These are phyloP conservation scores for Henningerozyma blattae DNA, from an alignment of 805 yeast genomes.

Conservation along the genomic window DNA sequence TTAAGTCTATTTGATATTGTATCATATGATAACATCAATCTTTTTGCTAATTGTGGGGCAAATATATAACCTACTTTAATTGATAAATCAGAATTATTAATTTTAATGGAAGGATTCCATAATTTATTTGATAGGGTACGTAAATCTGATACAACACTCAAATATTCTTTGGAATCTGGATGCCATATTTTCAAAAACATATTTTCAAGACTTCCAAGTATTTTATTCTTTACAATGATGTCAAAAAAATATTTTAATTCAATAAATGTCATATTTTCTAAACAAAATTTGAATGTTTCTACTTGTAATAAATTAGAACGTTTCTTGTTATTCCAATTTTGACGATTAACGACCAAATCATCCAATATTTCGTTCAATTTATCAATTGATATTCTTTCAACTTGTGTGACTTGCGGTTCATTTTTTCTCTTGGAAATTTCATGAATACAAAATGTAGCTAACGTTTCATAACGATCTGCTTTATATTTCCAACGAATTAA, in stretches of 20 bases:
- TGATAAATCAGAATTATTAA: constrained; percentile 29
- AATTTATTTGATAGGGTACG: constrained; percentile 48
- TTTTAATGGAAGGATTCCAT: constrained; percentile 34
- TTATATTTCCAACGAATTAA: constrained; percentile 36
- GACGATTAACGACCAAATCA: constrained; percentile 25
- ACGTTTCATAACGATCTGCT: constrained; percentile 33
- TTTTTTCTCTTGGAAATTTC: constrained; percentile 35
- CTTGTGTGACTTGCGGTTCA: constrained; percentile 28
- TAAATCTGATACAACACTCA: constrained; percentile 53
- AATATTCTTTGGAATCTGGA: constrained; percentile 60
- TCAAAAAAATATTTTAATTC: constrained; percentile 63
- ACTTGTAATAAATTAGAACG: constrained; percentile 13
- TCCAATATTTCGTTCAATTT: constrained; percentile 39
- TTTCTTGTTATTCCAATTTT: constrained; percentile 8
- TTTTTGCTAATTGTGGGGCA: constrained; percentile 64
- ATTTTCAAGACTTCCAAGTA: constrained; percentile 52
- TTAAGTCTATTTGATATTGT: constrained; percentile 36
- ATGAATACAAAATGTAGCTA: constrained; percentile 37
- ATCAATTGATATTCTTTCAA: constrained; percentile 28
- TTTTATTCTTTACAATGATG: constrained; percentile 46
- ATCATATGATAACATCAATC: constrained; percentile 37
- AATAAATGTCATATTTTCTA: constrained; percentile 40
- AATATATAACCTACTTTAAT: constrained; percentile 34
- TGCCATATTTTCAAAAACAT: constrained; percentile 55
- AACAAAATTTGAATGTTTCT: constrained; percentile 35